Base-by-base conservation (phyloP, 2,329 filamentous ascomycete genomes). In the Rhexocercosporidium sp. region DNA sequence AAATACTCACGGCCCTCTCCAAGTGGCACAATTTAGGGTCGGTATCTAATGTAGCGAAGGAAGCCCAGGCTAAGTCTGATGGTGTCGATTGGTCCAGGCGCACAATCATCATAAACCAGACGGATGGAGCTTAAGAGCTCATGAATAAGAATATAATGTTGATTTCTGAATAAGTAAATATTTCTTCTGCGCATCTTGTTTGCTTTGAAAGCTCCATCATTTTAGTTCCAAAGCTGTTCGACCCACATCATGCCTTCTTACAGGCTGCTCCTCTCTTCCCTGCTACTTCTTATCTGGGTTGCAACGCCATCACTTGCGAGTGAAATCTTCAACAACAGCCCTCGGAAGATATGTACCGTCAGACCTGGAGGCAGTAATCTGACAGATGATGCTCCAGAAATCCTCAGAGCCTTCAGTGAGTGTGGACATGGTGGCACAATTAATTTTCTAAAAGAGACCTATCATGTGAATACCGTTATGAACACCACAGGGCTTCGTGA, bases 381-480 rank as follows among this genome's bases (percentile, higher is more conserved):
- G 3, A 75, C 73, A 3, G 80, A 82, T 56, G 81, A 82, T 70
- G 76, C 79, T 0, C 81, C 81, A 0, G 78, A 79, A 0, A 82
- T 84, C 6, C 44, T 80, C 1, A 57, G 78, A 3, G 82, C 82
- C 0, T 83, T 84, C 67, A 46, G 76, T 5, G 65, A 77, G 11
- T 84, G 82, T 54, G 78, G 81, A 0, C 72, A 77, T 3, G 75
- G 78, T 29, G 80, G 81, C 6, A 80, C 70, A 12, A 74, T 84
- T 25, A 67, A 79, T 11, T 84, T 84, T 67, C 59, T 76, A 46
- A 78, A 81, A 57, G 76, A 72, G 1, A 84, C 81, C 0, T 85
- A 83, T 70, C 73, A 82, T 66, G 73, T 85, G 60, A 78, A 80
- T 27, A 78, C 75, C 0, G 78, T 82, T 1, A 79, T 85, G 81